Evolutionary conservation across 2,329 filamentous ascomycete species (phyloP), one percentile per base, ranked within the genome.

Genomic region (Endocalyx cinctus): DNA sequence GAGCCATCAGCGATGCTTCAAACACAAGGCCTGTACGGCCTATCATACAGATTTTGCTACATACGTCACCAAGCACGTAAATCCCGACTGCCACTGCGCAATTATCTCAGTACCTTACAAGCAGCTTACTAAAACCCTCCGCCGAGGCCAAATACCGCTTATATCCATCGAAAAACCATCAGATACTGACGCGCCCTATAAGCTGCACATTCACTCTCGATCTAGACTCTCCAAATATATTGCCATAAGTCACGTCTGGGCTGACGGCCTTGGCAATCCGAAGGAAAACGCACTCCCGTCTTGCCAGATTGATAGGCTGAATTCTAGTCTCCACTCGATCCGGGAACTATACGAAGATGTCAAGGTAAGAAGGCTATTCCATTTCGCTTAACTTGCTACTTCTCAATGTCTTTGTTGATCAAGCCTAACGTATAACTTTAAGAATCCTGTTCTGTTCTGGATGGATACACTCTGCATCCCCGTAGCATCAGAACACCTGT

Each of bases 401-500:
- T n/a, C n/a, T n/a, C n/a, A n/a, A n/a, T n/a, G n/a, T n/a, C n/a
- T n/a, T n/a, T n/a, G n/a, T n/a, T n/a, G n/a, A n/a, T n/a, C n/a
- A n/a, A n/a, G n/a, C n/a, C n/a, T n/a, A n/a, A n/a, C n/a, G n/a
- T n/a, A n/a, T n/a, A n/a, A n/a, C n/a, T n/a, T n/a, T n/a, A n/a
- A 31, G 17, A 17, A 18, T 12, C 17, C 17, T 10, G 14, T n/a
- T n/a, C 17, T 31, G 6, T 31, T 31, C 18, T 31, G 29, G 29
- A 31, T 31, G 29, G 29, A 31, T 16, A 31, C 29, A 11, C 29
- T 31, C 8, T 31, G 29, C 18, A 31, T 31, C 7, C 29, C 29
- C 15, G 18, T 31, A 5, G n/a, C 12, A 16, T 10, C 12, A 22
- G 29, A 19, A 4, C 17, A 23, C 19, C 18, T 31, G 15, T 7